Evolutionary conservation across 2,329 filamentous ascomycete genomes (phyloP), one percentile per base, ranked within the genome.

Genomic region (Thelonectria rubi): DNA sequence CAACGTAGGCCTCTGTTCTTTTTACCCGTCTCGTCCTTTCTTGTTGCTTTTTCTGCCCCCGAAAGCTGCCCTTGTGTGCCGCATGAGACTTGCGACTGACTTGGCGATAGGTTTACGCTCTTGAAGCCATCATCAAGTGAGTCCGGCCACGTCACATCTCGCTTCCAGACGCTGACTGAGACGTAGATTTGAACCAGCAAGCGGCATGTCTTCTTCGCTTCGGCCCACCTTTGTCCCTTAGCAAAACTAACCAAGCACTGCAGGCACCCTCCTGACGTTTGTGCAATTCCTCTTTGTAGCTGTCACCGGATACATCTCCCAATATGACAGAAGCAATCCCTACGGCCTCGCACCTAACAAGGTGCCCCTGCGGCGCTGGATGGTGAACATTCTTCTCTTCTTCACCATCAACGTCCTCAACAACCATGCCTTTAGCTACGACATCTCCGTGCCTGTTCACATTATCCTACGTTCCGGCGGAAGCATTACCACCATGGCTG

Each of bases 351-450:
- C 86, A 58, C 86, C 86, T 17, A 93, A 94, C 67, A 88, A 87
- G 53, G 92, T 98, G 4, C 95, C 95, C 0, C 81, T 98, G 56
- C 84, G 84, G 49, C 91, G 92, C 74, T 98, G 95, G 94, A 74
- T 92, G 51, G 82, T 94, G 72, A 97, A 97, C 74, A 97, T 97
- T 43, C 81, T 91, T 4, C 86, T 97, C 69, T 98, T 98, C 79
- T 95, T 97, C 76, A 86, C 86, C 64, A 95, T 99, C 78, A 99
- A 98, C 72, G 88, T 98, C 60, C 80, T 99, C 73, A 99, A 99
- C 79, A 99, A 99, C 72, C 94, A 94, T 82, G 95, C 94, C 7
- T 99, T 99, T 77, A 94, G 93, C 65, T 99, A 97, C 79, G 89
- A 93, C 70, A 98, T 99, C 58, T 97, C 93, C 7, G 93, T 99